phyloP scores from a whole-genome alignment of 1,139 yeast genomes.

The Debaryomycetaceae sp. region DNA sequence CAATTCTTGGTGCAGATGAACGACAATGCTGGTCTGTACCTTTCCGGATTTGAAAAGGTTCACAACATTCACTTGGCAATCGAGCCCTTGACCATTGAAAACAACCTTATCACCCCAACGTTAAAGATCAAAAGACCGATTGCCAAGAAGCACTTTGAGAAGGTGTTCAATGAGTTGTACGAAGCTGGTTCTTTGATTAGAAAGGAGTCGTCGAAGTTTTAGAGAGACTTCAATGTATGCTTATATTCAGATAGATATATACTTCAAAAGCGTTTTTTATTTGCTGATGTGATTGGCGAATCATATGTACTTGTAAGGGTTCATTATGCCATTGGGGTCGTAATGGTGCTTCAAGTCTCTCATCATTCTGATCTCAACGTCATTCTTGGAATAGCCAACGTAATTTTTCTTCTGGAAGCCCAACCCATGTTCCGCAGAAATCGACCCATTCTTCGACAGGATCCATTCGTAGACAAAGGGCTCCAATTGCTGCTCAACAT shows the following conservation, averaged over 20 bases:
- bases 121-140: conserved; percentile 36
- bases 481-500: conserved; percentile 73
- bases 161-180: conserved; percentile 20
- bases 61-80: conserved; percentile 31
- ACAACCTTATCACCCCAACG: conserved; percentile 40
- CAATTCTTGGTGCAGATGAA: conserved; percentile 26
- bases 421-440: conserved; percentile 95
- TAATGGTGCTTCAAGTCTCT: conserved; percentile 70
- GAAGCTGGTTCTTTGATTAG: conserved; percentile 24
- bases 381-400: conserved; percentile 76
- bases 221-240: conserved; percentile 4
- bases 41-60: conserved; percentile 35
- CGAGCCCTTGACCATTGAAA: conserved; percentile 38
- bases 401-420: conserved; percentile 95
- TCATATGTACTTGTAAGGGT: conserved; percentile 83
- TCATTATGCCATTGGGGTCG: conserved; percentile 87
- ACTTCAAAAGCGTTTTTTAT: no score
- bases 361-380: conserved; percentile 65
- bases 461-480: conserved; percentile 95
- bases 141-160: conserved; percentile 28
- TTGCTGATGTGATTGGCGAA: no score
- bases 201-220: conserved; percentile 14
- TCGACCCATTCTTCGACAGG: conserved; percentile 67
- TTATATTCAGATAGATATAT: no score
- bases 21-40: conserved; percentile 17